phyloP scores from a whole-genome alignment of 2,329 filamentous ascomycete genomes.

The Neonectria neomacrospora region DNA sequence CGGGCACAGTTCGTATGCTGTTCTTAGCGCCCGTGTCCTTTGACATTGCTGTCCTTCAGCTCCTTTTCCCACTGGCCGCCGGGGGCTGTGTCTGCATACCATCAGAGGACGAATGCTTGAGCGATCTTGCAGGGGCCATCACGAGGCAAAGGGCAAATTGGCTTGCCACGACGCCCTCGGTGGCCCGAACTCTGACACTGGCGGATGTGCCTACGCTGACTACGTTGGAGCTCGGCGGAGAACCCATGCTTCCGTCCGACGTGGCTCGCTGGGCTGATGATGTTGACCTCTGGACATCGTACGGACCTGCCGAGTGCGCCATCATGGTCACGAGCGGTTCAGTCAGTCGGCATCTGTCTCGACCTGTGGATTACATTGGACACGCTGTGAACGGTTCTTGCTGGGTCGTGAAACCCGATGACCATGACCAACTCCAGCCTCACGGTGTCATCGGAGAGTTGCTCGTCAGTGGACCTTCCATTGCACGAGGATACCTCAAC shows the following conservation, averaged over 20 bases:
- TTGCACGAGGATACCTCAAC: conserved; percentile 57
- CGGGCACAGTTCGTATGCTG: neutral
- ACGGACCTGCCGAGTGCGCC: neutral
- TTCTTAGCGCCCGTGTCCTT: neutral
- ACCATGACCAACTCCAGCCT: conserved; percentile 34
- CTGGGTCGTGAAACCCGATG: conserved; percentile 20
- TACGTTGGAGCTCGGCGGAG: neutral
- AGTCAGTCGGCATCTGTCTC: neutral
- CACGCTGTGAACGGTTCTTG: neutral
- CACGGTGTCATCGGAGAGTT: conserved; percentile 52
- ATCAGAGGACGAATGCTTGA: neutral
- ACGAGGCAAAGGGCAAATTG: neutral
- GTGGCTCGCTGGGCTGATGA: neutral
- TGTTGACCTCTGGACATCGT: neutral
- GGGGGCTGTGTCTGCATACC: neutral
- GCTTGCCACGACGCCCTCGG: neutral
- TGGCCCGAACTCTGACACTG: neutral
- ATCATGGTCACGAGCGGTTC: neutral
- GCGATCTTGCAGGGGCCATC: neutral
- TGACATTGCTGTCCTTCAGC: neutral
- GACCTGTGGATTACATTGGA: conserved; percentile 1
- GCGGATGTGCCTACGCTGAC: neutral
- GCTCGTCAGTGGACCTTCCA: conserved; percentile 60
- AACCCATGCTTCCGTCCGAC: neutral
- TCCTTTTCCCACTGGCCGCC: neutral